Percentiles rank a stretch among this genome's conserved stretches.
Evolutionary conservation across 2,329 filamentous ascomycete genomes (phyloP).

Genomic region (Colletotrichum gigasporum): DNA sequence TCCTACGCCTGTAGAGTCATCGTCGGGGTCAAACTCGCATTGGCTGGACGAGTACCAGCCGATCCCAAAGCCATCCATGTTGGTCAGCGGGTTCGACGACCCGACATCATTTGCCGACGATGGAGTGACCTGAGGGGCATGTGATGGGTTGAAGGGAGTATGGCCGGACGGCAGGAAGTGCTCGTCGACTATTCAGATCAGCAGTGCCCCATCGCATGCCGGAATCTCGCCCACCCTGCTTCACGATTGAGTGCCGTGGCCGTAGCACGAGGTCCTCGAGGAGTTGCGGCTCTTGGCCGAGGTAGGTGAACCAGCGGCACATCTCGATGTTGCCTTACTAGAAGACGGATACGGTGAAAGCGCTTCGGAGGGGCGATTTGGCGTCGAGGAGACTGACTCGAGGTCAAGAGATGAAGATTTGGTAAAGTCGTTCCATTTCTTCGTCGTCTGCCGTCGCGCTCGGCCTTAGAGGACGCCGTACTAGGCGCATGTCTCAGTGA

Average conservation of each 20-base stretch:
- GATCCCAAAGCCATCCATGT: constrained; percentile 25
- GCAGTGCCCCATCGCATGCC: too few relatives aligned
- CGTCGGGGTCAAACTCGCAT: constrained; percentile 7
- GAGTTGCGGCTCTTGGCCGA: constrained; percentile 24
- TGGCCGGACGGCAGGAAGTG: constrained; percentile 19
- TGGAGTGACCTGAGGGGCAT: constrained; percentile 1
- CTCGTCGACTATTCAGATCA: constrained; percentile 7
- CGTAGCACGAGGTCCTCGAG: constrained; percentile 19
- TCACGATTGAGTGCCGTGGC: constrained; percentile 22
- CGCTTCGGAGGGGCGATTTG: background rate
- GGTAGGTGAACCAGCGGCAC: constrained; percentile 25
- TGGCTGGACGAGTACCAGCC: constrained; percentile 15
- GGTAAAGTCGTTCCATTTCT: background rate
- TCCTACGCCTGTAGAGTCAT: background rate
- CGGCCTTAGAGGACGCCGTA: background rate
- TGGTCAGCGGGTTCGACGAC: constrained; percentile 18
- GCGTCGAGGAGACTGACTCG: too few relatives aligned
- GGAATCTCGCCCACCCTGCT: background rate
- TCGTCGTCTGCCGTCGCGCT: background rate
- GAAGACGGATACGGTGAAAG: background rate
- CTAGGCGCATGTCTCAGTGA: background rate
- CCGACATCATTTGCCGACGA: constrained; percentile 13
- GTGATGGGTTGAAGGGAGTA: background rate
- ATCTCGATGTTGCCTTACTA: background rate
- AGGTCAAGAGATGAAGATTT: background rate